Percentiles rank a stretch among this genome's conserved stretches.
These are phyloP conservation scores for Xylariomycetidae sp. DNA, from an alignment of 2,329 filamentous ascomycete genomes.

Conservation along the genomic window DNA sequence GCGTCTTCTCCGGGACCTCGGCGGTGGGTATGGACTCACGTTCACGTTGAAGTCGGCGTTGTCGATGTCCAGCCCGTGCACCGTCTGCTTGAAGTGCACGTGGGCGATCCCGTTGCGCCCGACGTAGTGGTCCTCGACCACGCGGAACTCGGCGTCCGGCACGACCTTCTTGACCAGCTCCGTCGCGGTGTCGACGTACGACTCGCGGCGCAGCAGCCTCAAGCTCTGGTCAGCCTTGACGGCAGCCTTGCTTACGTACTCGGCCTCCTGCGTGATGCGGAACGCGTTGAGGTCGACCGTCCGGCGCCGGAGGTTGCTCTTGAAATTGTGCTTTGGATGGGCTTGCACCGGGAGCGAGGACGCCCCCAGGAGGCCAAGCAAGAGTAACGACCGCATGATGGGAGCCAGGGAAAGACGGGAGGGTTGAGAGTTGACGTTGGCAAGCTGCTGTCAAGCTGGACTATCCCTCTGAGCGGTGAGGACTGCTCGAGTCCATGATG, in stretches of 20 bases:
- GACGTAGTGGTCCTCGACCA: constrained; percentile 47
- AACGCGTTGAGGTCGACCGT: constrained; percentile 28
- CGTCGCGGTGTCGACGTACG: constrained; percentile 38
- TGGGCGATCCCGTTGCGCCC: constrained; percentile 50
- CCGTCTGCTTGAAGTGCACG: constrained; percentile 54
- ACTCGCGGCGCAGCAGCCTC: constrained; percentile 23
- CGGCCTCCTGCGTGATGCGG: constrained; percentile 23
- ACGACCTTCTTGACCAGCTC: constrained; percentile 34
- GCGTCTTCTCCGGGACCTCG: neutral
- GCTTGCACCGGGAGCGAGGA: constrained; percentile 22
- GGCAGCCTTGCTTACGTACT: constrained; percentile 25
- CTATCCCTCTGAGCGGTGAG: constrained; percentile 3
- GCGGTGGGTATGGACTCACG: constrained; percentile 31
- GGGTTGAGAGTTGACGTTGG: no score
- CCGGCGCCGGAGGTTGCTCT: constrained; percentile 25
- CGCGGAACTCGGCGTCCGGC: constrained; percentile 39
- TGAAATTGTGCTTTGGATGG: constrained; percentile 20
- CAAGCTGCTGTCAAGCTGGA: no score
- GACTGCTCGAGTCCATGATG: no score
- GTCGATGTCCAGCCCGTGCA: constrained; percentile 52
- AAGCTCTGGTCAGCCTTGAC: constrained; percentile 18
- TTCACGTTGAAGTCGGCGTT: constrained; percentile 58
- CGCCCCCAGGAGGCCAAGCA: constrained; percentile 28
- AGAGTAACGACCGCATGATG: constrained; percentile 25
- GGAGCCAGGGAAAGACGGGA: no score